Evolutionary conservation across 176 grass and related monocot species (phyloP).

Genomic region (Raddia distichophylla): DNA sequence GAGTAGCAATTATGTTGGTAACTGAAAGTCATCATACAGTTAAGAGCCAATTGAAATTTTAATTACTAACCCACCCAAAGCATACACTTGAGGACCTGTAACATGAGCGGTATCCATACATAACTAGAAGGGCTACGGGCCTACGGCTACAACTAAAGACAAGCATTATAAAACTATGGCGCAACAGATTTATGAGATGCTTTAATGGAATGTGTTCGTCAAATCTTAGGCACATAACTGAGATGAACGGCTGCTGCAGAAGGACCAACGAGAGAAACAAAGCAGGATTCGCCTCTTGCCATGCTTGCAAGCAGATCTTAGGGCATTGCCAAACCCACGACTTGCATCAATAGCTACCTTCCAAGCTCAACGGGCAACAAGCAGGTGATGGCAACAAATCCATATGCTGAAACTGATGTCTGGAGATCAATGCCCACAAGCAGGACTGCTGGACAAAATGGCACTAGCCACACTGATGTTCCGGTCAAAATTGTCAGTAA

Average conservation of each 20-base stretch:
- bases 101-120: background rate
- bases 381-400: conserved; percentile 29
- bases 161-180: background rate
- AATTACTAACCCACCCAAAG: background rate
- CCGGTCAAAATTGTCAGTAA: conserved; percentile 33
- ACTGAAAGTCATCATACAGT: background rate
- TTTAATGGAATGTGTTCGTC: background rate
- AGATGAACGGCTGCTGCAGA: background rate
- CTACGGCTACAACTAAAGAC: background rate
- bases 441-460: background rate
- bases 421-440: conserved; percentile 21
- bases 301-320: conserved; percentile 2
- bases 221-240: background rate
- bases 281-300: background rate
- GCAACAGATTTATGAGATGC: background rate
- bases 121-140: background rate
- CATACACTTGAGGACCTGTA: background rate
- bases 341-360: conserved; percentile 8
- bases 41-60: background rate
- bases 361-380: background rate
- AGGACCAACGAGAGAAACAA: background rate
- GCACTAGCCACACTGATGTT: conserved; percentile 12
- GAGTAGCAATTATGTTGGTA: background rate
- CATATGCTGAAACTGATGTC: background rate
- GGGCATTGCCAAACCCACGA: background rate